These are phyloP conservation scores for Candida sanyaensis DNA, from an alignment of 1,139 yeast species.

Conservation along the genomic window DNA sequence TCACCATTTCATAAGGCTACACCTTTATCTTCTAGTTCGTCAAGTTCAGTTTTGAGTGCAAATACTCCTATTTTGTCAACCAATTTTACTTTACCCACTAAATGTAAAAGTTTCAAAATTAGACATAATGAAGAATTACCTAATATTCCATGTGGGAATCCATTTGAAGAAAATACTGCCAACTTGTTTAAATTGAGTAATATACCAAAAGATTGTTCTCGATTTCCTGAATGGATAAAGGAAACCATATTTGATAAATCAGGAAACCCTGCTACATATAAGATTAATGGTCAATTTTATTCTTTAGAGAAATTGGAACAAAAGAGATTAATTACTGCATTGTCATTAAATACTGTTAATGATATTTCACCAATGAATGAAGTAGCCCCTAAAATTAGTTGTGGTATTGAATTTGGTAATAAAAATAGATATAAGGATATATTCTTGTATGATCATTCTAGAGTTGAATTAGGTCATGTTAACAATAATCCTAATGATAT, in stretches of 20 bases:
- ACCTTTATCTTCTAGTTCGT: constrained; percentile 6
- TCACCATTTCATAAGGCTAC: constrained; percentile 7
- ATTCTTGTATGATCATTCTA: constrained; percentile 55
- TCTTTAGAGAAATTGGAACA: constrained; percentile 34
- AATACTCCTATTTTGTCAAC: constrained; percentile 30
- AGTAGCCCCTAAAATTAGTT: constrained; percentile 29
- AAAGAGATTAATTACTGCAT: constrained; percentile 32
- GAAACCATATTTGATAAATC: constrained; percentile 7
- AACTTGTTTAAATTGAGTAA: constrained; percentile 12
- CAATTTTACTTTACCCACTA: constrained; percentile 28
- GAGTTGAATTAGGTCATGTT: constrained; percentile 50
- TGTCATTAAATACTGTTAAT: constrained; percentile 15
- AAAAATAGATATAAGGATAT: constrained; percentile 52
- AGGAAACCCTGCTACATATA: constrained; percentile 15
- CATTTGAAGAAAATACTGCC: constrained; percentile 8
- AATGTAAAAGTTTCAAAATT: constrained; percentile 31
- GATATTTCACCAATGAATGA: constrained; percentile 10
- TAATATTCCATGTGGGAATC: constrained; percentile 3
- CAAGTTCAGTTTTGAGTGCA: constrained; percentile 7
- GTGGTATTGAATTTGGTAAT: constrained; percentile 73
- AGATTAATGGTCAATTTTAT: constrained; percentile 27
- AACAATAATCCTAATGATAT: constrained; percentile 26
- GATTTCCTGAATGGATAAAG: constrained; percentile 20
- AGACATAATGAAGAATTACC: constrained; percentile 44
- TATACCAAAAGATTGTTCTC: constrained; percentile 10